phyloP scores from a whole-genome alignment of 148 eudicot genomes.

The Rhododendron williamsianum region DNA sequence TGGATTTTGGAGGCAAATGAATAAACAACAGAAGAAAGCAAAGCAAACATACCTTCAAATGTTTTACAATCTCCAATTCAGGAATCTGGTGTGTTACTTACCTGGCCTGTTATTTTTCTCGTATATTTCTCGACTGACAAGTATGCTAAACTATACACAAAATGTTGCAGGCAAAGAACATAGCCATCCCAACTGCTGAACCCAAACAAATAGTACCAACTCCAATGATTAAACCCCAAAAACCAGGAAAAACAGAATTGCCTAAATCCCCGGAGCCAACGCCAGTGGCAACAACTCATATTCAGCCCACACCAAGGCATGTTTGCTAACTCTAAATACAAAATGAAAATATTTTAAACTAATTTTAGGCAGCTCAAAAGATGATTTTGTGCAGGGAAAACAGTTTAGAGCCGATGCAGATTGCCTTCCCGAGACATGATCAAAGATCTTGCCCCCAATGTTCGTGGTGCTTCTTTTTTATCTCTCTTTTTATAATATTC shows the following conservation, averaged over 20 bases:
- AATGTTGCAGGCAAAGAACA: slow-evolving; percentile 41
- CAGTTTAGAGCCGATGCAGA: neutral
- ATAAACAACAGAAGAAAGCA: slow-evolving; percentile 69
- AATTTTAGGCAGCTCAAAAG: neutral
- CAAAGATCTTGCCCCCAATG: neutral
- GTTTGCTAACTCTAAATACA: neutral
- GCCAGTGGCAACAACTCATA: neutral
- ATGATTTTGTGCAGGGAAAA: slow-evolving; percentile 15
- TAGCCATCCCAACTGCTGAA: slow-evolving; percentile 38
- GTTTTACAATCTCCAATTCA: slow-evolving; percentile 73
- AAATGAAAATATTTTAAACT: neutral
- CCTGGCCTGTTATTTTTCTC: neutral
- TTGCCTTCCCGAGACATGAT: neutral
- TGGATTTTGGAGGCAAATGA: slow-evolving; percentile 67
- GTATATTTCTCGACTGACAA: neutral
- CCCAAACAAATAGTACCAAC: slow-evolving; percentile 4
- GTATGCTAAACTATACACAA: slow-evolving; percentile 5
- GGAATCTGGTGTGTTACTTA: slow-evolving; percentile 50
- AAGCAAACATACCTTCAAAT: slow-evolving; percentile 73
- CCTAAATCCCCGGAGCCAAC: neutral
- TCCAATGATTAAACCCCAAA: neutral
- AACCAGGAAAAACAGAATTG: neutral
- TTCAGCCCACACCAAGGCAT: slow-evolving; percentile 4
- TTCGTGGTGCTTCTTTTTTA: slow-evolving; percentile 14
- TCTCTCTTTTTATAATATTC: slow-evolving; percentile 20